Evolutionary conservation across 2,329 filamentous ascomycete species (phyloP).

Genomic region (Paracamarosporium sp.): DNA sequence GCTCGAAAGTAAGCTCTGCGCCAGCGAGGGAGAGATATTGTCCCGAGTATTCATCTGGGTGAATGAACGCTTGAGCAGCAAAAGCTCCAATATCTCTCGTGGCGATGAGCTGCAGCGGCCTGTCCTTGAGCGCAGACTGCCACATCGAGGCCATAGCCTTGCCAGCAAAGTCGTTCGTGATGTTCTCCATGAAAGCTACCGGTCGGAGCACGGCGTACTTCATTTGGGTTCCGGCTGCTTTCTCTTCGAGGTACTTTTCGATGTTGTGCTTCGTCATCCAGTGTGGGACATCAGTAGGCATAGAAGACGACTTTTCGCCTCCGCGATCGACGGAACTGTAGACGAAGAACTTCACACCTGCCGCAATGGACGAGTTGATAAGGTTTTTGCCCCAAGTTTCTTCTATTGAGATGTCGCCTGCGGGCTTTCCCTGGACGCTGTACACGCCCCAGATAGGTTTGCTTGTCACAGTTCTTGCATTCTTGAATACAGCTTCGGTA

Average conservation of each 20-base stretch:
- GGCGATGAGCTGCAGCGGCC: conserved; percentile 42
- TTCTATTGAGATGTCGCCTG: conserved; percentile 30
- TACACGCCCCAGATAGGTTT: conserved; percentile 36
- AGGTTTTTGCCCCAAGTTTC: conserved; percentile 43
- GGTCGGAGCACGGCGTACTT: conserved; percentile 65
- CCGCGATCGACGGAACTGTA: conserved; percentile 46
- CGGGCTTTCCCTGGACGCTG: conserved; percentile 41
- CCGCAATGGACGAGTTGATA: conserved; percentile 36
- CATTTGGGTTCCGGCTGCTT: conserved; percentile 51
- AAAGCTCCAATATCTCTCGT: conserved; percentile 57
- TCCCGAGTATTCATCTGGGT: conserved; percentile 50
- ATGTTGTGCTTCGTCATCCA: conserved; percentile 66
- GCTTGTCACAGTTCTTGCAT: conserved; percentile 40
- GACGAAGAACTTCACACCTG: conserved; percentile 42
- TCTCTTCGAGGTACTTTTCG: conserved; percentile 62
- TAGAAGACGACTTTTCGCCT: conserved; percentile 50
- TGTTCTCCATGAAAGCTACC: conserved; percentile 65
- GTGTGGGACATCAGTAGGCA: conserved; percentile 63
- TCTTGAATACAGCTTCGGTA: conserved; percentile 55
- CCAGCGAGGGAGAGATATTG: conserved; percentile 55
- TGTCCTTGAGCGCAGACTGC: conserved; percentile 15
- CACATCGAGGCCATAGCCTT: conserved; percentile 23
- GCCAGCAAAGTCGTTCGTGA: conserved; percentile 45
- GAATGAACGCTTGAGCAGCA: conserved; percentile 54
- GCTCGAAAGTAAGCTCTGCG: conserved; percentile 53